Evolutionary conservation across 495 filamentous ascomycete species (phyloP), one percentile per base, ranked within the genome.

Genomic region (Aspergillus cristatus): DNA sequence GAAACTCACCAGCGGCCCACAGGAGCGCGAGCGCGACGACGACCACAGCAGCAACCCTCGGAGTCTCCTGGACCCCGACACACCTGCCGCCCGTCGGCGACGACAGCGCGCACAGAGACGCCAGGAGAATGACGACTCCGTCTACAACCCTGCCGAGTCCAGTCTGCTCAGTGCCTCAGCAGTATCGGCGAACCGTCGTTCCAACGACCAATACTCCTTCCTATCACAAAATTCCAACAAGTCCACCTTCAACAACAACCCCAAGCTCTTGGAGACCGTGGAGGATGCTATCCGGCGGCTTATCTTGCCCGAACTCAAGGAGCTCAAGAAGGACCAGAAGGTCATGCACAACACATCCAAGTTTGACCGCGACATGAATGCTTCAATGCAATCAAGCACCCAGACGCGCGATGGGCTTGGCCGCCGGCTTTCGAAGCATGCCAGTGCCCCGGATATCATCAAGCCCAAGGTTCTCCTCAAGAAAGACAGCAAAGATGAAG

Each of bases 221-320:
- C 75, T 75, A 24, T 89, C 86, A 3, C 76, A 78, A 18, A 77
- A 79, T 12, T 91, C 86, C 16, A 85, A 30, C 12, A 30, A 79
- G 38, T 86, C 87, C 6, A 91, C 86, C 0, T 81, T 94, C 60
- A 96, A 93, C 61, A 96, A 98, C 54, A 96, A 98, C 53, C 90
- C 90, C 0, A 93, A 85, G 45, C 62, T 98, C n/a, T 74, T 97
- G 4, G 86, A 93, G 55, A 89, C 88, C 0, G 90, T 98, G 6
- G 90, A 97, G 59, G 90, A 96, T 65, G 87, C 91, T 14, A 97
- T 98, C 46, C 81, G 84, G 34, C 76, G 89, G 31, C 66, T 97
- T 34, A 94, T 97, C 34, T 62, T 97, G 1, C 93, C 91, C 1
- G 90, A 98, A 54, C 69, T 98, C 32, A 86, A 86, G 37, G 85